phyloP scores from a whole-genome alignment of 805 yeast genomes.

The Brettanomyces sp. region DNA sequence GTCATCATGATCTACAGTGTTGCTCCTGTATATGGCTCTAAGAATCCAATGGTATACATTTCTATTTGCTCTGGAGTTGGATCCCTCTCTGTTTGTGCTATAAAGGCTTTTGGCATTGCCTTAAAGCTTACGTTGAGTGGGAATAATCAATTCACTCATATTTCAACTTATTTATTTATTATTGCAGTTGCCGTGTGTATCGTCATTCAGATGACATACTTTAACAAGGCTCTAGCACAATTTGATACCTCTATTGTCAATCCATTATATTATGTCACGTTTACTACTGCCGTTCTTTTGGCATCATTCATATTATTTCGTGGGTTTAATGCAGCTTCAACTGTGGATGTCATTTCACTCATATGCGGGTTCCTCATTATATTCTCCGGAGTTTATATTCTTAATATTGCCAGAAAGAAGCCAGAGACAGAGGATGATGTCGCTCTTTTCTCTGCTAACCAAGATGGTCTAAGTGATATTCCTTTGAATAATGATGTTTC shows the following conservation, averaged over 20 bases:
- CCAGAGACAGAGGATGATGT: slow-evolving; percentile 33
- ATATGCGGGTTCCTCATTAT: slow-evolving; percentile 81
- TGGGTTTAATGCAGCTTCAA: slow-evolving; percentile 78
- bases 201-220: slow-evolving; percentile 85
- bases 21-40: slow-evolving; percentile 71
- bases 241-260: slow-evolving; percentile 89
- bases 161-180: slow-evolving; percentile 76
- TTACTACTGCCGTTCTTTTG: slow-evolving; percentile 77
- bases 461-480: slow-evolving; percentile 47
- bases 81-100: slow-evolving; percentile 82
- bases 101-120: slow-evolving; percentile 90
- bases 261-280: slow-evolving; percentile 84
- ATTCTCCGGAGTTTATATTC: slow-evolving; percentile 76
- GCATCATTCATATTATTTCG: slow-evolving; percentile 82
- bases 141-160: slow-evolving; percentile 78
- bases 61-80: slow-evolving; percentile 88
- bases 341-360: slow-evolving; percentile 71
- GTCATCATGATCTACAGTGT: slow-evolving; percentile 73
- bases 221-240: slow-evolving; percentile 88
- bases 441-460: slow-evolving; percentile 31
- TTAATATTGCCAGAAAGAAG: slow-evolving; percentile 66
- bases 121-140: slow-evolving; percentile 77
- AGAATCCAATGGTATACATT: slow-evolving; percentile 81
- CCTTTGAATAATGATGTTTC: slow-evolving; percentile 84
- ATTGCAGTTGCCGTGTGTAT: slow-evolving; percentile 73